Base-by-base conservation (phyloP, 2,329 filamentous ascomycete species). In the Tolypocladium tropicale region DNA sequence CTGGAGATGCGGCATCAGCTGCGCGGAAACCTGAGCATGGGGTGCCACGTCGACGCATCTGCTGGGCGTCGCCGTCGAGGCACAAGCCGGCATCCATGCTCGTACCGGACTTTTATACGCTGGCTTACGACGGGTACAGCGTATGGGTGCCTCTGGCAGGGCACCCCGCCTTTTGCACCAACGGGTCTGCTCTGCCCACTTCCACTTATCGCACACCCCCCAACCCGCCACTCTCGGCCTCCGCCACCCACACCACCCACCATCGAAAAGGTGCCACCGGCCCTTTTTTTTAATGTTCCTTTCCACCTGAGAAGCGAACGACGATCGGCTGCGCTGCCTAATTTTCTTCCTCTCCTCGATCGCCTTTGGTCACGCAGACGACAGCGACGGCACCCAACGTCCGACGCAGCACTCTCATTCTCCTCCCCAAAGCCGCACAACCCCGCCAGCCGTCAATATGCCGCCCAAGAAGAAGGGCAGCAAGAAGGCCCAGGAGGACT, bases 381-480 rank as follows among this genome's bases (percentile, higher is more conserved):
- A 55, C 34, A 12, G 28, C 46, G 9, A 49, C 25, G 9, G 28
- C 46, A 49, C 28, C 18, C 36, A 41, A 52, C 49, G 48, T 33
- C 53, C 21, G 12, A 41, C 25, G 9, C 21, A 9, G 14, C 28
- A n/a, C 49, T 52, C 32, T n/a, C 46, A n/a, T 21, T 21, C n/a
- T 37, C 54, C 32, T 32, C 28, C 9, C 18, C 37, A 11, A 28
- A 21, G 23, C 16, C 50, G 50, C 48, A 58, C 52, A 58, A 55
- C 54, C 50, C 50, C 18, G 11, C 28, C n/a, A 39, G 70, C 60
- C 63, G 59, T 59, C 72, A 78, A 73, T 59, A 97, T 96, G 93
- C 77, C 92, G 68, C 92, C 92, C 60, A 96, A 96, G 79, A 95
- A 94, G 81, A 96, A 96, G 83, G 78, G 77, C 65, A 88, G 86